Conservation (phyloP, 192 early-diverging fungal genomes). For the Phlyctochytrium planicorne region DNA sequence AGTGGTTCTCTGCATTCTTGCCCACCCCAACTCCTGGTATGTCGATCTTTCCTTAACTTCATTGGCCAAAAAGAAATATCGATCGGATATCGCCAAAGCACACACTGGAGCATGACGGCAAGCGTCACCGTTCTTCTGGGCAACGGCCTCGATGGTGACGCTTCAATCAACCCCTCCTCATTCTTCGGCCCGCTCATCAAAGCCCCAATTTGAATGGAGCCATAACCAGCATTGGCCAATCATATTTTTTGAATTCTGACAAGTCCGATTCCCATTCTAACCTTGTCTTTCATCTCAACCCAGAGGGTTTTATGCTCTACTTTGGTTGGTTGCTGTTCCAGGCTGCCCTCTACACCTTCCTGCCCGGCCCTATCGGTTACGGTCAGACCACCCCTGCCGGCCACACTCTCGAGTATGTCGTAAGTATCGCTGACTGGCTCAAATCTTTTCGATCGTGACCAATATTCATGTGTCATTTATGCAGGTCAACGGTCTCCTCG, state of each 20-base stretch:
- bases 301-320: constrained; percentile 58
- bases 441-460: not conserved
- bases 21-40: constrained; percentile 42
- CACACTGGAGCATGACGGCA: not conserved
- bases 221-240: not conserved
- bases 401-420: constrained; percentile 69
- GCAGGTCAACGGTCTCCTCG: constrained; percentile 74
- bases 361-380: constrained; percentile 71
- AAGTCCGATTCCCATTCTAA: constrained; percentile 8
- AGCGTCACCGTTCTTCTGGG: not conserved
- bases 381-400: constrained; percentile 80
- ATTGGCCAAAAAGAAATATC: no score
- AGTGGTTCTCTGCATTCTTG: constrained; percentile 31
- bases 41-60: not conserved
- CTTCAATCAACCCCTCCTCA: no score
- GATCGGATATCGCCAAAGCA: no score
- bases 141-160: no score
- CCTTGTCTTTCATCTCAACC: not conserved
- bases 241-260: not conserved
- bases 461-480: not conserved
- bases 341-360: constrained; percentile 59
- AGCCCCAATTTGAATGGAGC: no score
- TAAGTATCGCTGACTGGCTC: constrained; percentile 30
- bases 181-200: no score
- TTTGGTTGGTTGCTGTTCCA: constrained; percentile 71